A percentile compares a stretch with the other conserved stretches of the same genome.
Evolutionary conservation across 1,284 basidiomycete genomes (phyloP).

Genomic region (Irpex lacteus): DNA sequence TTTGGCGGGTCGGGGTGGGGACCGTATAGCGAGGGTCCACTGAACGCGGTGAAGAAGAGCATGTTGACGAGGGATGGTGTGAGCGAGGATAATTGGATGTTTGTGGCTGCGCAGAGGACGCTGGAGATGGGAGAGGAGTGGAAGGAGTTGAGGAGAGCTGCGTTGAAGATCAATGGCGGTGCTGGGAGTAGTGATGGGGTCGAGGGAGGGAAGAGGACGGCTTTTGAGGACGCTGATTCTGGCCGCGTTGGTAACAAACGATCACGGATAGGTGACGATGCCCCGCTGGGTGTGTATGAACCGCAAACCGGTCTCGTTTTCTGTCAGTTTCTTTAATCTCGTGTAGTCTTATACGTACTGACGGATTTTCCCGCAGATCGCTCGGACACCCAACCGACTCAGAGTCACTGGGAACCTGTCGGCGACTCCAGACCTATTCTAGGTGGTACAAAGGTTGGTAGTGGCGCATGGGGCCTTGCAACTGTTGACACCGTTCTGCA

Average conservation of each 20-base stretch:
- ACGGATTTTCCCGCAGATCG: conserved; percentile 47
- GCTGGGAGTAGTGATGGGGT: conserved; percentile 19
- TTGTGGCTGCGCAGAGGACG: conserved; percentile 65
- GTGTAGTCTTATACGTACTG: conserved; percentile 5
- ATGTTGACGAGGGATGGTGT: conserved; percentile 70
- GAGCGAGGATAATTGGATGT: conserved; percentile 89
- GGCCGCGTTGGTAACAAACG: conserved; percentile 20
- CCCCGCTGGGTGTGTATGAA: conserved; percentile 66
- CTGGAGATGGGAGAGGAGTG: conserved; percentile 64
- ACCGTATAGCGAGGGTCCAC: conserved; percentile 80
- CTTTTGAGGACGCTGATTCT: conserved; percentile 23
- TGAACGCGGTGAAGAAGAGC: conserved; percentile 76
- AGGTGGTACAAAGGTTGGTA: conserved; percentile 71
- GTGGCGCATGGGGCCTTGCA: conserved; percentile 74
- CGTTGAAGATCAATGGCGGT: conserved; percentile 46
- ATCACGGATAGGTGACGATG: conserved; percentile 30
- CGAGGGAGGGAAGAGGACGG: conserved; percentile 24
- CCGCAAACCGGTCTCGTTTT: conserved; percentile 67
- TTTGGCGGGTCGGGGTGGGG: conserved; percentile 82
- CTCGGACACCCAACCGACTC: conserved; percentile 67
- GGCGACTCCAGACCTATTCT: conserved; percentile 49
- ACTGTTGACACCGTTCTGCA: conserved; percentile 78
- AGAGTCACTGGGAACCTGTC: conserved; percentile 56
- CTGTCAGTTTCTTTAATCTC: conserved; percentile 44
- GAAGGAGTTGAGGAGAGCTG: conserved; percentile 57